Percentiles rank a stretch among this genome's conserved stretches.
These are phyloP conservation scores for Claviceps lovelessii DNA, from an alignment of 2,329 filamentous ascomycete genomes.

Conservation along the genomic window DNA sequence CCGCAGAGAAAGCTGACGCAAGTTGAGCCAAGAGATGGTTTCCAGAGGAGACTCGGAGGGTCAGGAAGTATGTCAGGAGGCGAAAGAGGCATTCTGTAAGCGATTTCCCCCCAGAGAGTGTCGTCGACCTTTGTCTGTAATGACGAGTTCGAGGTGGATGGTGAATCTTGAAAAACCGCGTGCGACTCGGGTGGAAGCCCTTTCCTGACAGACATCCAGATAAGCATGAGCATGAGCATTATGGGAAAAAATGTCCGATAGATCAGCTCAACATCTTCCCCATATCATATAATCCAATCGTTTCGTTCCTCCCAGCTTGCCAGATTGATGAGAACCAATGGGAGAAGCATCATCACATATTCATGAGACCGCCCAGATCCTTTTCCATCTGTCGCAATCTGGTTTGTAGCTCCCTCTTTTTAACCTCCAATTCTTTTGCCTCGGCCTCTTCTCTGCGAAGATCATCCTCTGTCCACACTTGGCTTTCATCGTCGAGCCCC, in stretches of 20 bases:
- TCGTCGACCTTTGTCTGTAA: slow-evolving; percentile 50
- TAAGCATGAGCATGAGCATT: neutral
- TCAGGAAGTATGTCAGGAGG: slow-evolving; percentile 42
- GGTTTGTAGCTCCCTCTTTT: slow-evolving; percentile 41
- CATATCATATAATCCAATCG: neutral
- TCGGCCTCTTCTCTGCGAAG: slow-evolving; percentile 55
- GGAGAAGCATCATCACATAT: slow-evolving; percentile 28
- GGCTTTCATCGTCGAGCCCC: slow-evolving; percentile 33
- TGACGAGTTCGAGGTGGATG: slow-evolving; percentile 37
- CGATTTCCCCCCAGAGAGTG: slow-evolving; percentile 27
- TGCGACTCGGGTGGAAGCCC: slow-evolving; percentile 22
- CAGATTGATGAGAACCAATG: no score
- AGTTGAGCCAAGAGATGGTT: neutral
- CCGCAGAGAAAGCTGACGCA: neutral
- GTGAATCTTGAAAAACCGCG: slow-evolving; percentile 53
- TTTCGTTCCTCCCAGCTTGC: neutral
- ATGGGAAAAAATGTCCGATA: neutral
- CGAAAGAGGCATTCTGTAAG: slow-evolving; percentile 27
- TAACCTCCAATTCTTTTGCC: slow-evolving; percentile 39
- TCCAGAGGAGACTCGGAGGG: slow-evolving; percentile 34
- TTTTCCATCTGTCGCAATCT: slow-evolving; percentile 39
- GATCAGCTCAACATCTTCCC: slow-evolving; percentile 2
- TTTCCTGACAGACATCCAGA: neutral
- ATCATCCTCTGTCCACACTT: slow-evolving; percentile 52
- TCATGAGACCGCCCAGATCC: slow-evolving; percentile 38